Evolutionary conservation across 176 grass and related monocot genomes (phyloP).

Genomic region (Oryza australiensis): DNA sequence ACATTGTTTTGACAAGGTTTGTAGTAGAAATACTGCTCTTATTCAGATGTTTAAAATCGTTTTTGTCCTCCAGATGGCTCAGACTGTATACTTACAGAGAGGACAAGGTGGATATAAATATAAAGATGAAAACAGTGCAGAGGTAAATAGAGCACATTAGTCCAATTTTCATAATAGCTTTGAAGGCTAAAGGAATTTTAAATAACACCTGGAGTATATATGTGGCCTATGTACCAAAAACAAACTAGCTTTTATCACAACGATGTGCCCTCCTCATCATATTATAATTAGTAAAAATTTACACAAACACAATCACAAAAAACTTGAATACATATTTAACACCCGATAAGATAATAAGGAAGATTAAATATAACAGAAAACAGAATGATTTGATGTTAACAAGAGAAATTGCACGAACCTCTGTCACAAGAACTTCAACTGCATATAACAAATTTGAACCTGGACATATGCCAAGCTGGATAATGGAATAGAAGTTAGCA

Average conservation of each 20-base stretch:
- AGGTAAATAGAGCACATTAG: not conserved
- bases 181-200: slow-evolving; percentile 10
- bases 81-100: not conserved
- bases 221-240: slow-evolving; percentile 18
- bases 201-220: not conserved
- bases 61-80: slow-evolving; percentile 5
- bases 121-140: slow-evolving; percentile 19
- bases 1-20: slow-evolving; percentile 29
- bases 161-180: not conserved
- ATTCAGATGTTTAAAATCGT: slow-evolving; percentile 23
- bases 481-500: slow-evolving; percentile 38
- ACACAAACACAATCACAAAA: not conserved
- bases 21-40: not conserved
- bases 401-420: slow-evolving; percentile 66
- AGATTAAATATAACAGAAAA: slow-evolving; percentile 38
- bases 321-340: slow-evolving; percentile 15
- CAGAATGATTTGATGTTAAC: slow-evolving; percentile 24
- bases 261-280: not conserved
- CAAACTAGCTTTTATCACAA: slow-evolving; percentile 1
- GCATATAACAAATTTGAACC: slow-evolving; percentile 97
- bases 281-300: not conserved
- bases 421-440: slow-evolving; percentile 91
- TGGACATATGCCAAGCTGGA: slow-evolving; percentile 80
- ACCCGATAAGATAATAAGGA: slow-evolving; percentile 18
- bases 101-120: not conserved